Percentiles rank a stretch among this genome's conserved stretches.
Evolutionary conservation across 805 yeast genomes (phyloP).

Genomic region (Starmerella asiatica): DNA sequence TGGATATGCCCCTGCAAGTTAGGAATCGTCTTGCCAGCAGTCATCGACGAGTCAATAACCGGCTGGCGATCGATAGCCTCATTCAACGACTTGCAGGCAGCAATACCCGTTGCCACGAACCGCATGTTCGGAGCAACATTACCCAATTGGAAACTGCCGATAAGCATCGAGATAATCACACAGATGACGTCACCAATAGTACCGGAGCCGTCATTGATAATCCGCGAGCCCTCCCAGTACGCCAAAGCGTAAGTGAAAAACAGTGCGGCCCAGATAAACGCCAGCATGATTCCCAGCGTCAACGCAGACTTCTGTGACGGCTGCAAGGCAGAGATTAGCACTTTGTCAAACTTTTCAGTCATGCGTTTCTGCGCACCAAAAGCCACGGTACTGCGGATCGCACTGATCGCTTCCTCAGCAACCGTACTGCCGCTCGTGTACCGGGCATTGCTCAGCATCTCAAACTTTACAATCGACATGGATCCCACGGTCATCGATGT

Average conservation of each 20-base stretch:
- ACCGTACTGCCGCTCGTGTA: conserved; percentile 28
- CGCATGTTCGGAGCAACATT: conserved; percentile 31
- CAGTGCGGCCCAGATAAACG: conserved; percentile 28
- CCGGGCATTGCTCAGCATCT: conserved; percentile 17
- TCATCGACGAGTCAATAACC: conserved; percentile 27
- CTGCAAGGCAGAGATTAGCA: conserved; percentile 21
- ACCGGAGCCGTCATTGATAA: conserved; percentile 25
- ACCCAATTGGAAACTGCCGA: conserved; percentile 33
- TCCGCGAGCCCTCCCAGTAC: conserved; percentile 33
- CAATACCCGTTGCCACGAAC: conserved; percentile 29
- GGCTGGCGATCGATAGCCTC: conserved; percentile 34
- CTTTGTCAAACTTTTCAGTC: conserved; percentile 24
- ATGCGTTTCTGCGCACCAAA: conserved; percentile 31
- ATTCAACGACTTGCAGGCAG: conserved; percentile 31
- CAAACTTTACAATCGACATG: conserved; percentile 24
- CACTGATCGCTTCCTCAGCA: conserved; percentile 33
- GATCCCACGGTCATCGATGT: conserved; percentile 25
- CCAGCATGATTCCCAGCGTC: conserved; percentile 27
- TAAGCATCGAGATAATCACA: conserved; percentile 30
- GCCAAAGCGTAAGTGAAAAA: conserved; percentile 31
- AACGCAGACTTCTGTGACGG: conserved; percentile 23
- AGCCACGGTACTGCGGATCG: conserved; percentile 32
- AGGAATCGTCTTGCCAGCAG: conserved; percentile 21
- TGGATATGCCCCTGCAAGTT: conserved; percentile 48
- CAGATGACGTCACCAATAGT: conserved; percentile 28